Evolutionary conservation across 2,329 filamentous ascomycete species (phyloP).

Genomic region (Penicillium sp.): DNA sequence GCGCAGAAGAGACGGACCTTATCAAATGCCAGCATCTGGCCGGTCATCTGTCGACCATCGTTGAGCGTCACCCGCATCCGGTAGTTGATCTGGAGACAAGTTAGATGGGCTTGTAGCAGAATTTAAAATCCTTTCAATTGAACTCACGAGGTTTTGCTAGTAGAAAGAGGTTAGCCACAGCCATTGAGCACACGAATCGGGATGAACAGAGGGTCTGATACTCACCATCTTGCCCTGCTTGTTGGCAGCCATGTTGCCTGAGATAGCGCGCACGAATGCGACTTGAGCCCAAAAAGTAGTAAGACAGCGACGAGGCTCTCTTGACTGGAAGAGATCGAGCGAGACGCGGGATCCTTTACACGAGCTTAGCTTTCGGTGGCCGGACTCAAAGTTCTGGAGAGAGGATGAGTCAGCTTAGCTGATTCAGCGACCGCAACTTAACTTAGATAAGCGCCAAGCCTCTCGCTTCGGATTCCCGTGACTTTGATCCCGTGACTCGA

Average conservation of each 20-base stretch:
- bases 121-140: not conserved
- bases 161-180: constrained; percentile 50
- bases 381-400: constrained; percentile 16
- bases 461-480: constrained; percentile 36
- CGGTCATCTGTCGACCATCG: constrained; percentile 93
- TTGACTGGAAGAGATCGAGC: constrained; percentile 14
- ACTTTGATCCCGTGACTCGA: constrained; percentile 20
- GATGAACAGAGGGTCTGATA: constrained; percentile 30
- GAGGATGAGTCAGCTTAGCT: constrained; percentile 9
- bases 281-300: constrained; percentile 37
- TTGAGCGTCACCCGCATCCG: constrained; percentile 96
- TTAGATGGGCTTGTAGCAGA: constrained; percentile 39
- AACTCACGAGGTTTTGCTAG: constrained; percentile 65
- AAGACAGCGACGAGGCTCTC: constrained; percentile 25
- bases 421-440: not conserved
- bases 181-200: constrained; percentile 30
- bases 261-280: constrained; percentile 46
- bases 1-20: constrained; percentile 60
- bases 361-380: constrained; percentile 18
- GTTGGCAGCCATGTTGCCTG: constrained; percentile 61
- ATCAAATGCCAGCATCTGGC: constrained; percentile 97
- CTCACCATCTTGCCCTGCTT: constrained; percentile 99
- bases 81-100: constrained; percentile 83
- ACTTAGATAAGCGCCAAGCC: constrained; percentile 28
- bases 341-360: constrained; percentile 18